Conservation (phyloP, 257 asterid genomes). For the Solanum tacnaense region DNA sequence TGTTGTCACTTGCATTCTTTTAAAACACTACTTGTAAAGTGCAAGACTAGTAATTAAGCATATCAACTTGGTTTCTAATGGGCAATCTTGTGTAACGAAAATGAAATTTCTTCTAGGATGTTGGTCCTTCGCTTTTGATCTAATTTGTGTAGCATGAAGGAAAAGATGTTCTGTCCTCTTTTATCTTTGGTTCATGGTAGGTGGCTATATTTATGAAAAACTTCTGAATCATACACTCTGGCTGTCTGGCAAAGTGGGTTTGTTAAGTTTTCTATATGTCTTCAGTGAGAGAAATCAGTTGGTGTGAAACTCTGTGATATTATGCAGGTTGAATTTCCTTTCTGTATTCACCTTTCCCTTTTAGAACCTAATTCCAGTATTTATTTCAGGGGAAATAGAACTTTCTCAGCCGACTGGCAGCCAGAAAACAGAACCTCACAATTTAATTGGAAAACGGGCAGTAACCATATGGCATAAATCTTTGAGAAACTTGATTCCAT, state of each 20-base stretch:
- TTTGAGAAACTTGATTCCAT: conserved; percentile 35
- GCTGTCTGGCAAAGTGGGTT: neutral
- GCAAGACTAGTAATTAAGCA: neutral
- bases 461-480: conserved; percentile 56
- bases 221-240: neutral
- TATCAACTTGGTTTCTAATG: neutral
- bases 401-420: conserved; percentile 17
- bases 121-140: neutral
- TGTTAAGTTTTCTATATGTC: neutral
- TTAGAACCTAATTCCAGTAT: neutral
- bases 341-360: neutral
- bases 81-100: neutral
- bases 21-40: neutral
- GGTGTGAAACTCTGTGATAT: neutral
- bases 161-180: neutral
- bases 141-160: neutral
- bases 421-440: conserved; percentile 41
- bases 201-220: neutral
- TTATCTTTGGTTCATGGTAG: neutral
- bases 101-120: neutral
- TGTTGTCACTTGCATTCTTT: neutral
- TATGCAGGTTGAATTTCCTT: neutral
- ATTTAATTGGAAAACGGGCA: conserved; percentile 44
- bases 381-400: conserved; percentile 35
- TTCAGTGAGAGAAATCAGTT: neutral